These are phyloP conservation scores for Imleria badia DNA, from an alignment of 768 basidiomycete species.

Conservation along the genomic window DNA sequence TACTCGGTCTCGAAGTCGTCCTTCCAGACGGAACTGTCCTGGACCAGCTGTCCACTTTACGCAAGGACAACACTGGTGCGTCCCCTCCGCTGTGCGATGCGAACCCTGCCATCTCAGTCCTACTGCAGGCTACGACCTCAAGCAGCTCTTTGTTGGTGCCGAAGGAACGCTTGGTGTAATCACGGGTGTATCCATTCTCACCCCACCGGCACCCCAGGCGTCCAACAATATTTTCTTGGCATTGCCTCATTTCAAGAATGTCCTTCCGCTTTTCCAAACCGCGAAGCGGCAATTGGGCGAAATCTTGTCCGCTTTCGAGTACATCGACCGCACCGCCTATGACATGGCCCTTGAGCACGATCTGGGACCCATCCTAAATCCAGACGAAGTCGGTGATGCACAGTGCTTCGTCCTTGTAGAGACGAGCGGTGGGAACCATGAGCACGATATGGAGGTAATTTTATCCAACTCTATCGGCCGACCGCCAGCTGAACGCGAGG, in stretches of 20 bases:
- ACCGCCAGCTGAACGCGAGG: slow-evolving; percentile 8
- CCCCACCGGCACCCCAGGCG: slow-evolving; percentile 78
- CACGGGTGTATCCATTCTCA: slow-evolving; percentile 92
- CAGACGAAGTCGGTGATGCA: slow-evolving; percentile 73
- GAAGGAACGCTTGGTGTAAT: slow-evolving; percentile 97
- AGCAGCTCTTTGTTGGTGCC: slow-evolving; percentile 96
- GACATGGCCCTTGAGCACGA: slow-evolving; percentile 83
- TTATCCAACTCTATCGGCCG: slow-evolving; percentile 2
- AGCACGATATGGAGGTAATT: slow-evolving; percentile 89
- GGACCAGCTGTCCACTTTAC: slow-evolving; percentile 81
- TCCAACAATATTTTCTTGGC: slow-evolving; percentile 92
- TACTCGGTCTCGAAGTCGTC: slow-evolving; percentile 94
- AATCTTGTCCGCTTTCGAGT: slow-evolving; percentile 97
- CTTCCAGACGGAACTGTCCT: slow-evolving; percentile 91
- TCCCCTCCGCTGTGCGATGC: background rate
- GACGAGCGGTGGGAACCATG: slow-evolving; percentile 88
- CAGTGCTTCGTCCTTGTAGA: slow-evolving; percentile 91
- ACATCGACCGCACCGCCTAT: slow-evolving; percentile 85
- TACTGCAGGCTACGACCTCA: slow-evolving; percentile 87
- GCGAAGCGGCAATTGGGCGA: slow-evolving; percentile 86
- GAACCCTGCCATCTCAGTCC: background rate
- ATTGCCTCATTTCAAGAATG: slow-evolving; percentile 81
- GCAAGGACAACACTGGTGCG: slow-evolving; percentile 97
- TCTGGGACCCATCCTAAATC: slow-evolving; percentile 71
- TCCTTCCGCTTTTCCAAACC: slow-evolving; percentile 80